A percentile compares a stretch with the other conserved stretches of the same genome.
phyloP scores from a whole-genome alignment of 257 asterid species.

The Fraxinus pennsylvanica region DNA sequence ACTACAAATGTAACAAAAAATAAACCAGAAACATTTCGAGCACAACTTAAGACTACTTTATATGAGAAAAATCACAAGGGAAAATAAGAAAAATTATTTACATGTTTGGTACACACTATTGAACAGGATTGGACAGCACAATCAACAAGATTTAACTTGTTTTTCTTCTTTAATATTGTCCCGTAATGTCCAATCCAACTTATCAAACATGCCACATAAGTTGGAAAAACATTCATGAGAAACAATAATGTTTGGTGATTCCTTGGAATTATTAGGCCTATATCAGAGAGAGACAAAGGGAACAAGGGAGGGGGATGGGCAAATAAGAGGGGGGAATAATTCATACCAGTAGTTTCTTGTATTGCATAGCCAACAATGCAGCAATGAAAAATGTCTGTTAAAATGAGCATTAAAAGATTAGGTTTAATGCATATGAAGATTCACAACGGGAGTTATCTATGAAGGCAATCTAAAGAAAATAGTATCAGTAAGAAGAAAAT shows the following conservation, averaged over 20 bases:
- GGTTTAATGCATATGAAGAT: neutral
- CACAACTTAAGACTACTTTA: neutral
- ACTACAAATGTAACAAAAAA: neutral
- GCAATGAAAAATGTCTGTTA: constrained; percentile 84
- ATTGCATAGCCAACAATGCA: constrained; percentile 76
- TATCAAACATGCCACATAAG: neutral
- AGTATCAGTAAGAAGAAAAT: neutral
- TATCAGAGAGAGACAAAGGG: neutral
- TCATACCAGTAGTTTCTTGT: constrained; percentile 66
- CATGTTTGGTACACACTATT: neutral
- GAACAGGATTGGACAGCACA: neutral
- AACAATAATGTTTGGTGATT: neutral
- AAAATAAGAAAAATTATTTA: neutral
- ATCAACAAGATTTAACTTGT: neutral
- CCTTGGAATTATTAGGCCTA: neutral
- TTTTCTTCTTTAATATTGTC: neutral
- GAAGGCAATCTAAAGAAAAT: neutral
- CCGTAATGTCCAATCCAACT: neutral
- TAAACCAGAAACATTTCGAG: neutral
- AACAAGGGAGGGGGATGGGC: neutral
- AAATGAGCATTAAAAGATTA: neutral
- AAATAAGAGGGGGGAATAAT: constrained; percentile 3
- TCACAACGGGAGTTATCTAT: neutral
- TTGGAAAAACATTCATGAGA: neutral
- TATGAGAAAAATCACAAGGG: neutral